Base-by-base conservation (phyloP, 2,329 filamentous ascomycete genomes). In the Arthrobotrys entomopaga region DNA sequence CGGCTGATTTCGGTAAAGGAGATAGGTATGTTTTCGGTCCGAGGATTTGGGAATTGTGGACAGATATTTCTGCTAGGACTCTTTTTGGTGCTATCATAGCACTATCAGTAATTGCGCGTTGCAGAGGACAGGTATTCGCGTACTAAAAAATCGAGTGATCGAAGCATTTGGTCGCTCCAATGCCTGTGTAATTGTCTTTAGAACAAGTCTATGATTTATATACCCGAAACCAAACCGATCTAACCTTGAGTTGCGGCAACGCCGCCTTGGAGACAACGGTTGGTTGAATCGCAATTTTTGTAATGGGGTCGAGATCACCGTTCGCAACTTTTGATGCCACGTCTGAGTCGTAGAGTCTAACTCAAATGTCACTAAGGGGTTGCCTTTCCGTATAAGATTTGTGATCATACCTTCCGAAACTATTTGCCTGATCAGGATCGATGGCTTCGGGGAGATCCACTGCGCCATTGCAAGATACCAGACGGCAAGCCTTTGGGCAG, bases 241-340 rank as follows among this genome's bases (percentile, higher is more conserved):
- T 26, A n/a, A 49, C 46, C 19, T 73, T 81, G 82, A 61, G 78
- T 77, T 15, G 53, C 40, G 2, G 11, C 60, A n/a, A 80, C 34
- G 6, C 34, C 65, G 16, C 16, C 13, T 43, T 15, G 71, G 52
- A 60, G 79, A 76, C 66, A 77, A 77, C 60, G 77, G 70, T 1
- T 3, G 38, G 8, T 3, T 4, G 38, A 16, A 74, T 50, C 7
- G 66, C 57, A 20, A 74, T 56, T 42, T 97, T 98, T 0, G 93
- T 96, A 77, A 94, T 95, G 1, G 95, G 95, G 80, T 98, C 90
- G 52, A 97, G 82, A 77, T 97, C 91, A 40, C 95, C 95, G 42
- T 81, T 83, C 22, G 95, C 92, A 70, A 99, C 89, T 4, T 88
- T 89, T 58, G 85, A 84, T 6, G 94, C 93, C 70, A 91, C 81